Base-by-base conservation (phyloP, 2,329 filamentous ascomycete species). In the Penicillium sumatraense region DNA sequence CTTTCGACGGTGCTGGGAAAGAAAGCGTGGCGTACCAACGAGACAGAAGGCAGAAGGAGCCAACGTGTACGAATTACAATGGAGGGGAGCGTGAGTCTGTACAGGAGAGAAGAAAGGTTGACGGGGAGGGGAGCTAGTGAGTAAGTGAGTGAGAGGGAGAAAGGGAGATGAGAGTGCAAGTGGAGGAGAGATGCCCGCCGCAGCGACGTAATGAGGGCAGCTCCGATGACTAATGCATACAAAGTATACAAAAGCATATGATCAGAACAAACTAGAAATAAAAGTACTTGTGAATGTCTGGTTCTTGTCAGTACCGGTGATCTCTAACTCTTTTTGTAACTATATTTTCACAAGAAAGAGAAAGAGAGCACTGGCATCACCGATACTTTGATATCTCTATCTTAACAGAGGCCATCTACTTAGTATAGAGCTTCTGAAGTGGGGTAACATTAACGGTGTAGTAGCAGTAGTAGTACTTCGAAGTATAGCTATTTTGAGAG, bases 1-100 rank as follows among this genome's bases (percentile, higher is more conserved):
- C 74, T 72, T 75, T 77, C 74, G 56, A 52, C 53, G 53, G 59
- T 65, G 61, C 48, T 59, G 54, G 56, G 57, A 62, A 58, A 68
- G 63, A 68, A 60, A 57, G 67, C 59, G 54, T 49, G 63, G 68
- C 61, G 65, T 62, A 70, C 64, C 63, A 61, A 33, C 36, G 27
- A 33, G 33, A 46, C n/a, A 36, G 16, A 11, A 13, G 26, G 31
- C 38, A 56, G 26, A 20, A 42, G 27, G 50, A 27, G 46, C 31
- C 49, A 11, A 5, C 24, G 36, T 18, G 16, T 40, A 10, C 11
- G 11, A 51, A 29, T 26, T 18, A 20, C 21, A 49, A 24, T 44
- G 18, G n/a, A 44, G 14, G n/a, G n/a, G 35, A 29, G 38, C 18
- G 29, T 20, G 16, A 9, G 26, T 27, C 47, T 53, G 46, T 57